Evolutionary conservation across 257 asterid genomes (phyloP).

Genomic region (Capsicum chinense): DNA sequence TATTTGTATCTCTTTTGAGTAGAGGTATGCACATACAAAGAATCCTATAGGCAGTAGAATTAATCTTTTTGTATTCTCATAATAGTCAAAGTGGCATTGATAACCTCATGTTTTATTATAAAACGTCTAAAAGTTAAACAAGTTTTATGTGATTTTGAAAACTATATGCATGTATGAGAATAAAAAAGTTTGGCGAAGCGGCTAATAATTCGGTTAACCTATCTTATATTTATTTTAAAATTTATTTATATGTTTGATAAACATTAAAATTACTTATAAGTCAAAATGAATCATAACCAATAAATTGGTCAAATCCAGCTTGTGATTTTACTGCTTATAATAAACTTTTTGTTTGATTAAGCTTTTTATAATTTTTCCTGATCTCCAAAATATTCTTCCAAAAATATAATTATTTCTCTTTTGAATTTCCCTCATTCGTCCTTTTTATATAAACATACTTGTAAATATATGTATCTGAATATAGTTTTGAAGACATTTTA

Average conservation of each 20-base stretch:
- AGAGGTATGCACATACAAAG: conserved; percentile 17
- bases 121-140: background rate
- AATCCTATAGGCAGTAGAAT: conserved; percentile 5
- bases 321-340: background rate
- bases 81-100: conserved; percentile 22
- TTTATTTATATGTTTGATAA: background rate
- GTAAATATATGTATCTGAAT: too few relatives aligned
- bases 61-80: background rate
- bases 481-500: too few relatives aligned
- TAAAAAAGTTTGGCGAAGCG: background rate
- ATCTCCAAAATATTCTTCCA: background rate
- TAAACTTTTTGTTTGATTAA: background rate
- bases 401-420: background rate
- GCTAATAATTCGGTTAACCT: background rate
- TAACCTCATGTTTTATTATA: background rate
- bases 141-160: conserved; percentile 6
- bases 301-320: background rate
- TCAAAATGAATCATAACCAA: background rate
- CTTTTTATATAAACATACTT: too few relatives aligned
- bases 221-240: background rate
- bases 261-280: background rate
- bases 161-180: background rate
- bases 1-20: background rate
- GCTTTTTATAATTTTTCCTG: background rate
- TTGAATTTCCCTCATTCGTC: background rate